phyloP scores from a whole-genome alignment of 2,329 filamentous ascomycete species.

The Penicillium sp. region DNA sequence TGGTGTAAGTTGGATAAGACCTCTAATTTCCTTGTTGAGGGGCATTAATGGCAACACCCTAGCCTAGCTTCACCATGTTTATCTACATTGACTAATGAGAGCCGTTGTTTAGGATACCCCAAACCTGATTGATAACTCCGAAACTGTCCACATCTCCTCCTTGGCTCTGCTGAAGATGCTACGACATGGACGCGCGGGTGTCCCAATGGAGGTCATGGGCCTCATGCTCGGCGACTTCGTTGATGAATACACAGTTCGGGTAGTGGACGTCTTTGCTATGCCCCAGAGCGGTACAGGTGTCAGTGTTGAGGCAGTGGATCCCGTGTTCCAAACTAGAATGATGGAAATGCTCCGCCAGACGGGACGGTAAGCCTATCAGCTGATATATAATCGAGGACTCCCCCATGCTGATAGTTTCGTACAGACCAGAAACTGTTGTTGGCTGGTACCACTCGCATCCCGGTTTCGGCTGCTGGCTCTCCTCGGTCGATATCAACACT shows the following conservation, averaged over 20 bases:
- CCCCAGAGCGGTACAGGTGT: constrained; percentile 97
- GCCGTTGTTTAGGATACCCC: constrained; percentile 68
- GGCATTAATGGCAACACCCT: constrained; percentile 1
- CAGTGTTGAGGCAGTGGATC: constrained; percentile 96
- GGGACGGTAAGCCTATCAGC: constrained; percentile 65
- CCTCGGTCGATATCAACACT: constrained; percentile 98
- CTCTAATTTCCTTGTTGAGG: constrained; percentile 9
- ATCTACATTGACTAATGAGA: constrained; percentile 1
- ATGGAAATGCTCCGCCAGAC: constrained; percentile 99
- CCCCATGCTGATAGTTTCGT: constrained; percentile 7
- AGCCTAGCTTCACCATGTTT: background rate
- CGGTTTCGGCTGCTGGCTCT: constrained; percentile 98
- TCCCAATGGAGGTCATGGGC: constrained; percentile 99
- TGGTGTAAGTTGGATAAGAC: constrained; percentile 37
- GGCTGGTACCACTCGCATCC: constrained; percentile 99
- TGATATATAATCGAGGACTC: background rate
- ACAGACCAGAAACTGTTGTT: constrained; percentile 90
- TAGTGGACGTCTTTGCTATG: constrained; percentile 99
- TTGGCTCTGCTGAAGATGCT: constrained; percentile 98
- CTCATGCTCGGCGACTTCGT: constrained; percentile 99
- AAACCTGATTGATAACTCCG: constrained; percentile 95
- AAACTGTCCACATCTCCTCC: constrained; percentile 98
- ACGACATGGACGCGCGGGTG: constrained; percentile 92
- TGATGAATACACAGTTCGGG: constrained; percentile 96
- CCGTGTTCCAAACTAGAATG: constrained; percentile 99